These are phyloP conservation scores for Hypomontagnella monticulosa DNA, from an alignment of 495 filamentous ascomycete genomes.

Conservation along the genomic window DNA sequence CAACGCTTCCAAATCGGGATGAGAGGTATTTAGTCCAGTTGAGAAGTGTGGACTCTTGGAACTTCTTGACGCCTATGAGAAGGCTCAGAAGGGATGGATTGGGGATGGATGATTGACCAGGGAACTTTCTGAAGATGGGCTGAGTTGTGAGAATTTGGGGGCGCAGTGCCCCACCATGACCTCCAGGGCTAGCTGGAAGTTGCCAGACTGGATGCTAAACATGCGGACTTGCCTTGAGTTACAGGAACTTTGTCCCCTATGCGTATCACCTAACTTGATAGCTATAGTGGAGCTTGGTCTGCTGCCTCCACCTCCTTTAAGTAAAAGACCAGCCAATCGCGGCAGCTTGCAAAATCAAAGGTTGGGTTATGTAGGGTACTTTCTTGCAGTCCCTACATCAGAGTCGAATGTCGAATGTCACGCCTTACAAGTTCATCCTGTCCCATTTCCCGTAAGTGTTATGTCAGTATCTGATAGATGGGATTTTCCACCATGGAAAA, in stretches of 20 bases:
- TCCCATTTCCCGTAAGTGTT: not conserved
- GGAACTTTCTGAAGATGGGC: constrained; percentile 27
- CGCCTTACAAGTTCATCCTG: constrained; percentile 1
- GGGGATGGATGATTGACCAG: constrained; percentile 8
- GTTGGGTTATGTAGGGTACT: too few relatives aligned
- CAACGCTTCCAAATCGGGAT: constrained; percentile 30
- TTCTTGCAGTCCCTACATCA: not conserved
- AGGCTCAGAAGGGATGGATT: constrained; percentile 10
- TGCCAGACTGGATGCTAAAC: too few relatives aligned
- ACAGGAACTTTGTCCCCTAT: not conserved
- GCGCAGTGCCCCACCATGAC: constrained; percentile 30
- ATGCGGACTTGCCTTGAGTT: not conserved
- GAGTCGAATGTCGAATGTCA: constrained; percentile 17
- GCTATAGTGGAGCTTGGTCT: constrained; percentile 14
- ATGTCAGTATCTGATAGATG: too few relatives aligned
- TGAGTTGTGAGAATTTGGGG: constrained; percentile 32
- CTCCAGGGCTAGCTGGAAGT: constrained; percentile 10
- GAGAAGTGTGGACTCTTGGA: too few relatives aligned
- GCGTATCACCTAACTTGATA: constrained; percentile 7
- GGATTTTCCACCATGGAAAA: too few relatives aligned
- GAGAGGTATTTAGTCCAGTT: constrained; percentile 1
- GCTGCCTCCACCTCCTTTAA: constrained; percentile 7
- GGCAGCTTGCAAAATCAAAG: constrained; percentile 26
- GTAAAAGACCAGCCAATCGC: constrained; percentile 34
- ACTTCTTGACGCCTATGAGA: not conserved